Base-by-base conservation (phyloP, 2,329 filamentous ascomycete species). In the Ophiostoma angusticollis region DNA sequence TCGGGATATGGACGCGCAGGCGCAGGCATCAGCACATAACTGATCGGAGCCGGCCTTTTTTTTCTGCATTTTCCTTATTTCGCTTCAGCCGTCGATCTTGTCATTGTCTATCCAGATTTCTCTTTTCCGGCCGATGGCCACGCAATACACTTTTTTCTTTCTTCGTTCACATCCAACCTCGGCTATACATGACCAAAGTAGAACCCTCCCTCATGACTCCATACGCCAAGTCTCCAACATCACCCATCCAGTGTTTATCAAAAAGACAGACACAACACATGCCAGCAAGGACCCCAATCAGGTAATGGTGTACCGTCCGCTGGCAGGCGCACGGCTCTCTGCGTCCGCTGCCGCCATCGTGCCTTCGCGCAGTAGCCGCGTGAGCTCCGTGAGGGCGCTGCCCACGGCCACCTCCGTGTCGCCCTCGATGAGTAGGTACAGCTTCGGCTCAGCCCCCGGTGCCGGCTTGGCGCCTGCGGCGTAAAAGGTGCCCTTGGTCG, bases 391-490 rank as follows among this genome's bases (percentile, higher is more conserved):
- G 73, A 98, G 84, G 2, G 91, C 91, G 52, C 84, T 81, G 37
- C 83, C 84, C 21, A 98, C 91, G 23, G 86, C 79, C 38, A 94
- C 68, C 60, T 98, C 91, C 0, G 91, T 96, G 54, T 98, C 91
- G 30, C 91, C 91, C 58, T 98, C 91, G 41, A 98, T 93, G 44
- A 98, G 72, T 52, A 98, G 95, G 57, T 96, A 98, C 51, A 98
- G 65, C 66, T 96, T 96, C n/a, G 91, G 82, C 49, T 86, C 78
- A 39, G 79, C 81, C 25, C 74, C 78, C 0, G 79, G 59, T 7
- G 70, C 74, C 2, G 85, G 85, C 48, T 84, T 80, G 57, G 93
- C 93, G 48, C 86, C 87, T 2, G 76, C 54, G 2, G 80, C 60
- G 52, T 96, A 96, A 58, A 85, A 96, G 45, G 72, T 91, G 49